phyloP scores from a whole-genome alignment of 805 yeast genomes.

The Ogataea siamensis region DNA sequence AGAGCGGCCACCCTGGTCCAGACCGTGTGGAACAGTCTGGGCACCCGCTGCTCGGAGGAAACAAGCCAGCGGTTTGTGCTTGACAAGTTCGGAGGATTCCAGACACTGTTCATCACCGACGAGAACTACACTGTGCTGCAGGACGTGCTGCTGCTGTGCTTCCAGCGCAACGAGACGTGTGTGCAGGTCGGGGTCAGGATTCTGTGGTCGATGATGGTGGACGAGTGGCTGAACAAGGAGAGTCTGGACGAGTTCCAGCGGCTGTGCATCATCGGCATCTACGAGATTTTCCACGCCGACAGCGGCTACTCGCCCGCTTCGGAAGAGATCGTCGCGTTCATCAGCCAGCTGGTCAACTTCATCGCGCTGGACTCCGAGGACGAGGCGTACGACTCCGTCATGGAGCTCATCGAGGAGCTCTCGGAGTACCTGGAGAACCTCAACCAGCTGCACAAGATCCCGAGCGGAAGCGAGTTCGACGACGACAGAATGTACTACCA shows the following conservation, averaged over 20 bases:
- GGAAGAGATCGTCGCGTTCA: slow-evolving; percentile 53
- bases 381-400: slow-evolving; percentile 52
- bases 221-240: slow-evolving; percentile 60
- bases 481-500: slow-evolving; percentile 83
- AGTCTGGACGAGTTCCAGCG: slow-evolving; percentile 58
- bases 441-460: slow-evolving; percentile 68
- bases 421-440: slow-evolving; percentile 62
- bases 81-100: slow-evolving; percentile 65
- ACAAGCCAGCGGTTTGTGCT: slow-evolving; percentile 59
- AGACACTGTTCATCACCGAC: slow-evolving; percentile 55
- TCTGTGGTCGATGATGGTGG: slow-evolving; percentile 68
- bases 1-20: slow-evolving; percentile 54
- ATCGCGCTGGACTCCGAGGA: slow-evolving; percentile 61
- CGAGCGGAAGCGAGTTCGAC: slow-evolving; percentile 78
- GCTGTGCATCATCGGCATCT: slow-evolving; percentile 61
- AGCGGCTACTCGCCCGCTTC: slow-evolving; percentile 52
- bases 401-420: slow-evolving; percentile 51
- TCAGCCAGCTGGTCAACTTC: slow-evolving; percentile 47
- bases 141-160: slow-evolving; percentile 62
- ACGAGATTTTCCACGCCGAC: slow-evolving; percentile 58
- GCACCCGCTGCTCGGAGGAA: slow-evolving; percentile 47
- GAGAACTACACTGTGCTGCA: slow-evolving; percentile 59
- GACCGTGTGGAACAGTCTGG: slow-evolving; percentile 71
- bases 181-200: slow-evolving; percentile 62
- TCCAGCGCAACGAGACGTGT: slow-evolving; percentile 63